phyloP scores from a whole-genome alignment of 73 alveolate genomes.

The Paramecium primaurelia region DNA sequence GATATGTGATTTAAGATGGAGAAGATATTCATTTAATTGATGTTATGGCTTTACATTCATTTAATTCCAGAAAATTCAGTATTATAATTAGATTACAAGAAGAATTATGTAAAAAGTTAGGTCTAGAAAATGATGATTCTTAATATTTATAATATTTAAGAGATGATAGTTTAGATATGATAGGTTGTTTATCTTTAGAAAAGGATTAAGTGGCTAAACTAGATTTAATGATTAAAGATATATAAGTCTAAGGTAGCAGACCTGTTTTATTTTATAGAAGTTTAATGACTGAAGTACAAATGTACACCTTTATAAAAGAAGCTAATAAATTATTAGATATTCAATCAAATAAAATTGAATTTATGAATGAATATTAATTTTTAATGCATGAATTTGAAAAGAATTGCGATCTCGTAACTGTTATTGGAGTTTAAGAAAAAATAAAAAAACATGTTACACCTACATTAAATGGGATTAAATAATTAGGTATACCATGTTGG shows the following conservation, averaged over 20 bases:
- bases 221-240: neutral
- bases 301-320: neutral
- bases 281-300: neutral
- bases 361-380: neutral
- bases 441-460: neutral
- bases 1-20: neutral
- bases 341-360: conserved; percentile 5
- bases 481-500: conserved; percentile 31
- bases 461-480: neutral
- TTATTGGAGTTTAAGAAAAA: conserved; percentile 7
- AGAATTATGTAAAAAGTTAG: neutral
- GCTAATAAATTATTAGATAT: neutral
- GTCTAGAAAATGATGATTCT: neutral
- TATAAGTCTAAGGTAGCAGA: conserved; percentile 14
- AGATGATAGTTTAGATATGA: conserved; percentile 40
- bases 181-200: conserved; percentile 39
- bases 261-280: conserved; percentile 5
- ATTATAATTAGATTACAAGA: neutral
- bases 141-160: conserved; percentile 11
- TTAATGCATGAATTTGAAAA: conserved; percentile 44
- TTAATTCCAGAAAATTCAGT: conserved; percentile 25
- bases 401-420: conserved; percentile 7
- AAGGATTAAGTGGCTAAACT: neutral
- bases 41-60: neutral
- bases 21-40: neutral